A percentile compares a stretch with the other conserved stretches of the same genome.
phyloP scores from a whole-genome alignment of 2,329 filamentous ascomycete species.

The Paracamarosporium sp. region DNA sequence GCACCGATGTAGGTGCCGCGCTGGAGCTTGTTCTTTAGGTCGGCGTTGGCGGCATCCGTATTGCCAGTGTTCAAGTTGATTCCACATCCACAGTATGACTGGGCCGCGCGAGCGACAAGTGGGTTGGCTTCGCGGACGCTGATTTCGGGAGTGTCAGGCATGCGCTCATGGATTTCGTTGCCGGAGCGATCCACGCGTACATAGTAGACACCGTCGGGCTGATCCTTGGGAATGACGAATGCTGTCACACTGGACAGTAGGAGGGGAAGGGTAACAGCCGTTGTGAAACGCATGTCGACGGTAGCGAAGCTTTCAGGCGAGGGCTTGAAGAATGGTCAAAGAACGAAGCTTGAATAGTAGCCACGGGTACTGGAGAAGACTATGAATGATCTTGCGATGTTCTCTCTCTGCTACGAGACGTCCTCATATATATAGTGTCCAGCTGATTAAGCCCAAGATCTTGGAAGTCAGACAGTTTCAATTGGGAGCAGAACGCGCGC shows the following conservation, averaged over 20 bases:
- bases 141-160: background rate
- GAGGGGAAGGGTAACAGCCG: background rate
- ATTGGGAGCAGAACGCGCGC: too few relatives aligned
- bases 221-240: background rate
- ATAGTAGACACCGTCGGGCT: background rate
- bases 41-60: background rate
- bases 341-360: background rate
- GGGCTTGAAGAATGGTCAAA: background rate
- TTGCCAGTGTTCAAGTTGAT: background rate
- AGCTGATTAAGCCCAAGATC: too few relatives aligned
- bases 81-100: background rate
- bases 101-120: background rate
- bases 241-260: background rate
- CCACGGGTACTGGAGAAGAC: background rate
- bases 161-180: background rate
- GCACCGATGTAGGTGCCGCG: background rate
- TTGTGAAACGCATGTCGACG: background rate
- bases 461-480: too few relatives aligned
- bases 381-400: background rate
- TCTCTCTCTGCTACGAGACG: too few relatives aligned
- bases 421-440: too few relatives aligned
- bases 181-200: background rate
- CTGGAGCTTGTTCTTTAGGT: background rate
- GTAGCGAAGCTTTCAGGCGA: background rate
- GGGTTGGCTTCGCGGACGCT: background rate